Base-by-base conservation (phyloP, 805 yeast genomes). In the Starmerella scarabaei region DNA sequence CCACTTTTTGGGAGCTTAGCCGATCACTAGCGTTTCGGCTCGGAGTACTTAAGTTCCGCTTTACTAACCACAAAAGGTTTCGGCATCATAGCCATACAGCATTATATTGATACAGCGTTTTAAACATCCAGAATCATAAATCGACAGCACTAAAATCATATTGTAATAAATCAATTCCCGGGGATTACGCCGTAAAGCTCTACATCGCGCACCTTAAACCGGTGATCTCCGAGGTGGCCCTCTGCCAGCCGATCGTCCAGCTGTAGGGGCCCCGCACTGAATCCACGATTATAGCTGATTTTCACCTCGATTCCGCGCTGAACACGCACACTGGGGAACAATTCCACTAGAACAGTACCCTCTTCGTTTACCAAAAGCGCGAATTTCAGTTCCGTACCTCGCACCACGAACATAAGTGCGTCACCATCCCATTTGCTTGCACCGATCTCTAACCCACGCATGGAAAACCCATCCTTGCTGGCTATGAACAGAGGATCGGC, bases 171-270 rank as follows among this genome's bases (percentile, higher is more conserved):
- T n/a, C n/a, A n/a, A n/a, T n/a, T n/a, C n/a, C n/a, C n/a, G n/a
- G n/a, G n/a, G n/a, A n/a, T n/a, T n/a, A 84, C 71, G 0, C 97
- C 97, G 86, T 91, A 81, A 0, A 85, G 93, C 55, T 86, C 95
- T 20, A 86, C 62, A 48, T 80, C 86, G 4, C 76, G 72, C 6
- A 88, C 72, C 40, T 68, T 55, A 51, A 88, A 74, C 36, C 83
- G 62, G 44, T 78, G 76, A 7, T 28, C 15, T 5, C 15, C 7
- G 6, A 28, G 31, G 8, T n/a, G 6, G 17, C 15, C 31, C 9
- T 28, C n/a, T 14, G 6, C 8, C 21, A 30, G 33, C 14, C 16
- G 20, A 14, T 30, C 33, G 14, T 30, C 33, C 14, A 30, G 18
- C 21, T 7, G 12, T 17, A 30, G 14, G 7, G 19, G 12, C 4